Conservation (phyloP, 805 yeast species). For the Nakazawaea holstii region DNA sequence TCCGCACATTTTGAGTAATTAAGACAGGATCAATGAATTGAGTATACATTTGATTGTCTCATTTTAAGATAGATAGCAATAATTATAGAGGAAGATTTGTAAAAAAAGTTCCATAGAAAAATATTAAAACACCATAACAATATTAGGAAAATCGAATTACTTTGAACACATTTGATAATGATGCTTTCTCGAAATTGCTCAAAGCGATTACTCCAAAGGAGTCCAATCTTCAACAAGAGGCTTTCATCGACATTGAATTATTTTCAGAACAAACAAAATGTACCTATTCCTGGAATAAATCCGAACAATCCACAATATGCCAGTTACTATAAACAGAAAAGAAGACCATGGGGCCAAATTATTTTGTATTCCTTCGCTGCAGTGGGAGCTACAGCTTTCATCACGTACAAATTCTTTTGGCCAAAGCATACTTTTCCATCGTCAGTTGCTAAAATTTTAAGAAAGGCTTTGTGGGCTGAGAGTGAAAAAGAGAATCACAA, state of each 20-base stretch:
- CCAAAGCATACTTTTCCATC: constrained; percentile 66
- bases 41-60: neutral
- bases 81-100: no score
- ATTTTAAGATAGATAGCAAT: neutral
- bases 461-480: constrained; percentile 83
- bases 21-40: neutral
- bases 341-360: constrained; percentile 14
- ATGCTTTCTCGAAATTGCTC: no score
- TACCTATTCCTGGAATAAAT: constrained; percentile 8
- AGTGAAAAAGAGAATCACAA: constrained; percentile 59
- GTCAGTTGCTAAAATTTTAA: constrained; percentile 62
- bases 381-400: constrained; percentile 13
- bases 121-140: neutral
- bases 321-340: constrained; percentile 14
- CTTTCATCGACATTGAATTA: constrained; percentile 5
- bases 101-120: no score
- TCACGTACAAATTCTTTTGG: constrained; percentile 43
- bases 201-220: no score
- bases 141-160: neutral
- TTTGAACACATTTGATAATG: no score
- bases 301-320: constrained; percentile 13
- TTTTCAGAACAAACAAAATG: constrained; percentile 6
- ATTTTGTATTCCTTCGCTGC: constrained; percentile 13
- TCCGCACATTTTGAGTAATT: constrained; percentile 25
- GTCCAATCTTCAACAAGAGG: neutral